Evolutionary conservation across 208 protist species (phyloP).

Genomic region (Polymyxa betae): DNA sequence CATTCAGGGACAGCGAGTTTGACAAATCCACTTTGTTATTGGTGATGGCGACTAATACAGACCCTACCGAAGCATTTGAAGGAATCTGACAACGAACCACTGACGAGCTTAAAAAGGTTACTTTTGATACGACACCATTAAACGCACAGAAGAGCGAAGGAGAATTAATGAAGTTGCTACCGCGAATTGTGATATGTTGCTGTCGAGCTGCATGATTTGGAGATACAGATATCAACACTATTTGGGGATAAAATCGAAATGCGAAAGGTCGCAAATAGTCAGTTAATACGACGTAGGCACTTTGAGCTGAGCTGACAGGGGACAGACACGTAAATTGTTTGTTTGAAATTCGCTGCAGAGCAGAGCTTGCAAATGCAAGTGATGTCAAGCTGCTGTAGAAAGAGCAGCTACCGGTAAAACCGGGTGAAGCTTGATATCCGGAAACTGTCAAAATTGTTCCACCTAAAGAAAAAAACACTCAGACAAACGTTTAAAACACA

Average conservation of each 20-base stretch:
- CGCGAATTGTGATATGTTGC: neutral
- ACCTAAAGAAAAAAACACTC: neutral
- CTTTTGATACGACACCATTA: neutral
- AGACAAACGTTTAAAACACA: neutral
- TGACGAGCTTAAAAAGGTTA: neutral
- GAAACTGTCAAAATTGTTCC: neutral
- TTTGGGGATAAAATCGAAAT: neutral
- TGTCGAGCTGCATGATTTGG: neutral
- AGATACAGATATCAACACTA: neutral
- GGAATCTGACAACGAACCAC: neutral
- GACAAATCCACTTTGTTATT: slow-evolving; percentile 28
- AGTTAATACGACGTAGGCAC: neutral
- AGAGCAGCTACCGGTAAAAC: neutral
- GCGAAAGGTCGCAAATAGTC: neutral
- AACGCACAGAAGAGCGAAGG: slow-evolving; percentile 2
- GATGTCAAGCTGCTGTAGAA: neutral
- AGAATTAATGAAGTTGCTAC: slow-evolving; percentile 30
- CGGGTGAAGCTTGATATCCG: neutral
- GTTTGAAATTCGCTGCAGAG: neutral
- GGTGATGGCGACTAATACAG: neutral
- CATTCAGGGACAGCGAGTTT: neutral
- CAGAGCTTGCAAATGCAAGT: neutral
- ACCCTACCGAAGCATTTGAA: neutral
- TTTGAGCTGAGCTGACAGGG: neutral
- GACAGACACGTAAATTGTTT: neutral